These are phyloP conservation scores for Purpureocillium lavendulum DNA, from an alignment of 2,329 filamentous ascomycete genomes.

Conservation along the genomic window DNA sequence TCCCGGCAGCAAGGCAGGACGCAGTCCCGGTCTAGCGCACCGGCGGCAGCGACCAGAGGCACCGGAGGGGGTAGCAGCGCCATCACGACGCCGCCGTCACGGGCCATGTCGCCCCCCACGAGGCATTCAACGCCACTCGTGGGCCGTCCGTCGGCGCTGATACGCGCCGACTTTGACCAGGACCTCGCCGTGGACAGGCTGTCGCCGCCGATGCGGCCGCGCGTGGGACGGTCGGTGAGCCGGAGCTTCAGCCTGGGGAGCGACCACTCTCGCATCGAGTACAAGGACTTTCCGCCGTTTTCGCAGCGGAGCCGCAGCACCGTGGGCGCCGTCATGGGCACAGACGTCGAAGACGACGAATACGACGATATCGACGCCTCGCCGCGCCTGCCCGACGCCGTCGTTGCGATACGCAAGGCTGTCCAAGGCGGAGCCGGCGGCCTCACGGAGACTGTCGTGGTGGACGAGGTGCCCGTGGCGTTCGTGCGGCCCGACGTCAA, in stretches of 20 bases:
- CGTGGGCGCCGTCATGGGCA: slow-evolving; percentile 7
- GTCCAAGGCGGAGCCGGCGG: slow-evolving; percentile 12
- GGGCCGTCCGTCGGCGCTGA: slow-evolving; percentile 20
- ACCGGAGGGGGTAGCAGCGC: too few relatives aligned
- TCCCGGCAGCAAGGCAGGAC: too few relatives aligned
- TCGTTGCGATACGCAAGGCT: slow-evolving; percentile 19
- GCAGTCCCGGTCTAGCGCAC: too few relatives aligned
- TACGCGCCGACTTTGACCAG: slow-evolving; percentile 27
- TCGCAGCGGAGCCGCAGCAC: slow-evolving; percentile 25
- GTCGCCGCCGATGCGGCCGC: slow-evolving; percentile 23
- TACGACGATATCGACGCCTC: slow-evolving; percentile 17
- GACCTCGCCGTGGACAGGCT: slow-evolving; percentile 28
- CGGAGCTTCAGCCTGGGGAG: slow-evolving; percentile 26
- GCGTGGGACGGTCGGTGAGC: slow-evolving; percentile 21
- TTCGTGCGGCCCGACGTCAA: slow-evolving; percentile 24
- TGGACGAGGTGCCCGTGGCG: slow-evolving; percentile 18
- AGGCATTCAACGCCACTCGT: slow-evolving; percentile 18
- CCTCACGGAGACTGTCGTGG: slow-evolving; percentile 17
- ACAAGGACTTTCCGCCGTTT: slow-evolving; percentile 26
- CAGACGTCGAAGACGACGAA: slow-evolving; percentile 13
- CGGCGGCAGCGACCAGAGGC: too few relatives aligned
- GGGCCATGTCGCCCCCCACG: slow-evolving; percentile 18
- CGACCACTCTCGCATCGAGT: slow-evolving; percentile 20
- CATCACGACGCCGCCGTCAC: slow-evolving; percentile 14
- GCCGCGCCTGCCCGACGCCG: slow-evolving; percentile 22